Evolutionary conservation across 2,329 filamentous ascomycete species (phyloP).

Genomic region (Colletotrichum lupini): DNA sequence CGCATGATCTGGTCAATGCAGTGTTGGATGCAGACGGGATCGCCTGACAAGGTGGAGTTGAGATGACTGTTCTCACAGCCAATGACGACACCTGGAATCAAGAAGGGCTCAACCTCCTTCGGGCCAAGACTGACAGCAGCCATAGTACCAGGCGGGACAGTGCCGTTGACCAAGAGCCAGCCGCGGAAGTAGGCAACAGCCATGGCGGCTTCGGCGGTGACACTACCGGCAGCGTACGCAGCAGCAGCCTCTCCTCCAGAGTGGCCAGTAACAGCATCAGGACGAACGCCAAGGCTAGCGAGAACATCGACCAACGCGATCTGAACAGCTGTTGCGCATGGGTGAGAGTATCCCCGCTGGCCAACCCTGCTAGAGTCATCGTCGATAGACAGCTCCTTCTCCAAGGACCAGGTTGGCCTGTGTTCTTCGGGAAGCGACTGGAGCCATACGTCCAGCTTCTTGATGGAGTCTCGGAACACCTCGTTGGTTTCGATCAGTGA

Average conservation of each 20-base stretch:
- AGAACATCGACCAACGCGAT: conserved; percentile 55
- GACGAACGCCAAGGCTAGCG: conserved; percentile 42
- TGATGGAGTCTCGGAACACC: conserved; percentile 29
- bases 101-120: conserved; percentile 42
- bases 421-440: conserved; percentile 18
- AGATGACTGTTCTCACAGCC: conserved; percentile 46
- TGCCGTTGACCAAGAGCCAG: conserved; percentile 36
- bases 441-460: conserved; percentile 31
- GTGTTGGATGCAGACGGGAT: conserved; percentile 38
- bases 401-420: conserved; percentile 39
- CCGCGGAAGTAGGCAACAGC: conserved; percentile 53
- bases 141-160: conserved; percentile 48
- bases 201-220: conserved; percentile 50
- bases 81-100: conserved; percentile 41
- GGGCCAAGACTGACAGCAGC: conserved; percentile 50
- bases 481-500: conserved; percentile 19
- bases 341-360: conserved; percentile 38
- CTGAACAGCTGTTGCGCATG: conserved; percentile 49
- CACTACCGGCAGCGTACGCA: conserved; percentile 51
- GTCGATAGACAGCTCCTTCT: conserved; percentile 39
- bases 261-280: conserved; percentile 52
- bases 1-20: conserved; percentile 43
- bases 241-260: conserved; percentile 57
- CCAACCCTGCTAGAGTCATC: conserved; percentile 39
- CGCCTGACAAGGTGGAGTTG: conserved; percentile 44